Conservation (phyloP, 1,139 yeast species). For the Debaryomyces subglobosus region DNA sequence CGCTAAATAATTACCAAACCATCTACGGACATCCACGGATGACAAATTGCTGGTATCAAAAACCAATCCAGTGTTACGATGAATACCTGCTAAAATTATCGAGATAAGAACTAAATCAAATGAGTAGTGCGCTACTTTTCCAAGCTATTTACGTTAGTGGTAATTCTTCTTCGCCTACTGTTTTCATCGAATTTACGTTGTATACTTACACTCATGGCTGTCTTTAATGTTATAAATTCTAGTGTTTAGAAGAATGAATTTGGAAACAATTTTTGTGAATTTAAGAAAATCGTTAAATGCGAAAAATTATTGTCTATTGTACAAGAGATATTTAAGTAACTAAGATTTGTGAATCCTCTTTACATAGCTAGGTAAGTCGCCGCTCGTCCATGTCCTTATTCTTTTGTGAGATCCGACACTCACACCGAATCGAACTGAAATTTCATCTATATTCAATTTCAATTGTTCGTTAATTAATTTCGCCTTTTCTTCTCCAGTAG, state of each 20-base stretch:
- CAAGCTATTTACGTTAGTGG: conserved; percentile 36
- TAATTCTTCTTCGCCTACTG: not conserved
- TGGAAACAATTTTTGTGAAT: not conserved
- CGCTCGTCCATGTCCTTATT: conserved; percentile 60
- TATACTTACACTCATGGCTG: conserved; percentile 7
- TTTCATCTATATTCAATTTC: conserved; percentile 46
- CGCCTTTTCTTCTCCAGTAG: conserved; percentile 12
- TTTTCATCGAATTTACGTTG: not conserved
- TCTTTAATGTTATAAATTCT: not conserved
- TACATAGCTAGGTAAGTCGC: conserved; percentile 44
- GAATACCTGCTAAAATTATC: conserved; percentile 65
- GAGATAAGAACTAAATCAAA: conserved; percentile 63
- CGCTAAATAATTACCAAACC: conserved; percentile 55
- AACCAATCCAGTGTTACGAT: conserved; percentile 62
- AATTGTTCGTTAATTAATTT: conserved; percentile 35
- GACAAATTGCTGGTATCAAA: conserved; percentile 50
- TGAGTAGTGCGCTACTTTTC: conserved; percentile 57
- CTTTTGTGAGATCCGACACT: conserved; percentile 53
- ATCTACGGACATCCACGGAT: conserved; percentile 55
- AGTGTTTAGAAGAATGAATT: not conserved
- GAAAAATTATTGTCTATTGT: not conserved
- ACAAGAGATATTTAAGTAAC: not conserved
- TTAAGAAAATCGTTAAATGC: not conserved
- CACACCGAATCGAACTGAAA: conserved; percentile 49
- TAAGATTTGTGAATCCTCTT: conserved; percentile 42